Evolutionary conservation across 2,329 filamentous ascomycete genomes (phyloP).

Genomic region (Thielaviopsis punctulata): DNA sequence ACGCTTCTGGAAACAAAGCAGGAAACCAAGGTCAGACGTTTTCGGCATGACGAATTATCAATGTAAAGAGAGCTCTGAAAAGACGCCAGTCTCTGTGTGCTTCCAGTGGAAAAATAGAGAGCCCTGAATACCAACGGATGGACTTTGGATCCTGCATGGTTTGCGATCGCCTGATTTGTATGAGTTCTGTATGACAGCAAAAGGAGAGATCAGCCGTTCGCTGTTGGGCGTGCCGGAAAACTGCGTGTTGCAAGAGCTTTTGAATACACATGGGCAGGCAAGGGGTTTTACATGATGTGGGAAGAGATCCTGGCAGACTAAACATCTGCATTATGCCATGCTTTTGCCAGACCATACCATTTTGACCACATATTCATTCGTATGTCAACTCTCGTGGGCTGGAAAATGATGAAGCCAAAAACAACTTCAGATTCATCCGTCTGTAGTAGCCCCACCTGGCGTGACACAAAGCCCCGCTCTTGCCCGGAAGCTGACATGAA

Average conservation of each 20-base stretch:
- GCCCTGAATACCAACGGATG: too few species aligned
- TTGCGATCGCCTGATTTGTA: background rate
- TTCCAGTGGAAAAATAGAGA: background rate
- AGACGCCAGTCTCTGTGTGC: background rate
- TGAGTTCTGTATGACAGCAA: background rate
- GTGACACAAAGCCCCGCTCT: background rate
- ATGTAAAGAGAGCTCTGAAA: conserved; percentile 12
- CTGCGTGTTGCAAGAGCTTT: background rate
- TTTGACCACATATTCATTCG: too few species aligned
- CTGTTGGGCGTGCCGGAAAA: background rate
- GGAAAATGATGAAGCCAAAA: too few species aligned
- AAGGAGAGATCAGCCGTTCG: background rate
- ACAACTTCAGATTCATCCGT: background rate
- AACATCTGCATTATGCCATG: too few species aligned
- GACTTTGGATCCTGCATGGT: background rate
- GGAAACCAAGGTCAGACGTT: background rate
- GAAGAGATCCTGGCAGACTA: background rate
- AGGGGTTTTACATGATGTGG: background rate
- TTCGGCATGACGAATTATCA: conserved; percentile 9
- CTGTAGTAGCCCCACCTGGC: background rate
- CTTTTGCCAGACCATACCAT: too few species aligned
- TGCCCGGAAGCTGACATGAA: background rate
- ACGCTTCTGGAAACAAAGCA: background rate
- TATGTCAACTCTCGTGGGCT: too few species aligned
- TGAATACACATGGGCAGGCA: too few species aligned